These are phyloP conservation scores for Aspergillus sp. DNA, from an alignment of 2,329 filamentous ascomycete species.

Conservation along the genomic window DNA sequence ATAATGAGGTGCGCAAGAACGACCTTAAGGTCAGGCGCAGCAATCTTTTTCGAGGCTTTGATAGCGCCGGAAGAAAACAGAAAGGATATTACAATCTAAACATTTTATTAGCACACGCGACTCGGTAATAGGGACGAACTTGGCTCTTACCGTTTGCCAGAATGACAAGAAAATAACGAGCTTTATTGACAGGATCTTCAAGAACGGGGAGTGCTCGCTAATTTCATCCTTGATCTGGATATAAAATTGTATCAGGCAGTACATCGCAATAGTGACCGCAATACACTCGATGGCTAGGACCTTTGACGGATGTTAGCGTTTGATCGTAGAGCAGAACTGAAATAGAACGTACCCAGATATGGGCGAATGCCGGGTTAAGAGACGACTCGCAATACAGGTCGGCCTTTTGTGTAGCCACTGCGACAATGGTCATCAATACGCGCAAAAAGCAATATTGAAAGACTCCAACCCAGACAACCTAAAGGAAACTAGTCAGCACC, in stretches of 20 bases:
- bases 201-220: slow-evolving; percentile 66
- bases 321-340: neutral
- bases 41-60: slow-evolving; percentile 61
- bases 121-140: neutral
- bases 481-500: neutral
- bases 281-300: slow-evolving; percentile 67
- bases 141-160: slow-evolving; percentile 65
- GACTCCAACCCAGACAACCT: slow-evolving; percentile 68
- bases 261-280: slow-evolving; percentile 82
- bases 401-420: slow-evolving; percentile 69
- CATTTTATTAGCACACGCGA: neutral
- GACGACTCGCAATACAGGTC: slow-evolving; percentile 76
- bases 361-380: slow-evolving; percentile 73
- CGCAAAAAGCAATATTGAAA: slow-evolving; percentile 86
- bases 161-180: slow-evolving; percentile 89
- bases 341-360: slow-evolving; percentile 69
- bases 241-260: slow-evolving; percentile 85
- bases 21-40: slow-evolving; percentile 74
- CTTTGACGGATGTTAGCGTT: slow-evolving; percentile 36
- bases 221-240: slow-evolving; percentile 70
- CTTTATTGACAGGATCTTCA: slow-evolving; percentile 85
- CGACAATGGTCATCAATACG: slow-evolving; percentile 74
- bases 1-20: slow-evolving; percentile 76
- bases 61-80: slow-evolving; percentile 64
- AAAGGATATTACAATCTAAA: slow-evolving; percentile 58